phyloP scores from a whole-genome alignment of 495 filamentous ascomycete genomes.

The Achaetomiella virescens region DNA sequence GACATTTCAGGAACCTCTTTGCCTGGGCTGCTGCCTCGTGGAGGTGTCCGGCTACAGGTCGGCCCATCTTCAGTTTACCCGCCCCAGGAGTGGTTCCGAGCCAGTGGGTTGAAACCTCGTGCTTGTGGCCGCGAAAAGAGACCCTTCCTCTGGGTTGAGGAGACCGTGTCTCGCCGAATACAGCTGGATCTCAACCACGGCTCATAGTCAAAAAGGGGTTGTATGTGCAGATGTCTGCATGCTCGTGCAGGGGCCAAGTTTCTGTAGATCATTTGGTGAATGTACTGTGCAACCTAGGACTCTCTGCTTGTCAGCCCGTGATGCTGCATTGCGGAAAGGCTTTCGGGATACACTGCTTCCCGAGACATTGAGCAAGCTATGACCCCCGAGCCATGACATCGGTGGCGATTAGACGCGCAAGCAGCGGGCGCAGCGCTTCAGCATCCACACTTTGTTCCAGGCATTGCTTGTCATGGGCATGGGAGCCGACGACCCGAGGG shows the following conservation, averaged over 20 bases:
- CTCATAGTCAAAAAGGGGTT: no score
- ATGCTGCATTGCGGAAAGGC: no score
- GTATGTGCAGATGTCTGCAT: no score
- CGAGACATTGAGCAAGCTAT: background rate
- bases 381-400: background rate
- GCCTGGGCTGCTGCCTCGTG: slow-evolving; percentile 3
- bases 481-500: background rate
- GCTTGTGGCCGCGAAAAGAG: no score
- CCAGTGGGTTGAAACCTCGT: background rate
- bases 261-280: no score
- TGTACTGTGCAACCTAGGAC: background rate
- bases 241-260: no score
- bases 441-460: background rate
- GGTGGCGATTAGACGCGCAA: background rate
- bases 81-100: background rate
- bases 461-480: background rate
- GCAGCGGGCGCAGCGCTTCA: background rate
- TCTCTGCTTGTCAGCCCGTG: background rate
- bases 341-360: background rate
- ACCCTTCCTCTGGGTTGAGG: no score
- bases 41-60: slow-evolving; percentile 8
- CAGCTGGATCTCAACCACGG: no score
- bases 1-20: slow-evolving; percentile 7
- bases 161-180: no score
- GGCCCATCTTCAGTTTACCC: slow-evolving; percentile 2